Evolutionary conservation across 371 early-diverging fungal species (phyloP).

Genomic region (Sporodiniella umbellata): DNA sequence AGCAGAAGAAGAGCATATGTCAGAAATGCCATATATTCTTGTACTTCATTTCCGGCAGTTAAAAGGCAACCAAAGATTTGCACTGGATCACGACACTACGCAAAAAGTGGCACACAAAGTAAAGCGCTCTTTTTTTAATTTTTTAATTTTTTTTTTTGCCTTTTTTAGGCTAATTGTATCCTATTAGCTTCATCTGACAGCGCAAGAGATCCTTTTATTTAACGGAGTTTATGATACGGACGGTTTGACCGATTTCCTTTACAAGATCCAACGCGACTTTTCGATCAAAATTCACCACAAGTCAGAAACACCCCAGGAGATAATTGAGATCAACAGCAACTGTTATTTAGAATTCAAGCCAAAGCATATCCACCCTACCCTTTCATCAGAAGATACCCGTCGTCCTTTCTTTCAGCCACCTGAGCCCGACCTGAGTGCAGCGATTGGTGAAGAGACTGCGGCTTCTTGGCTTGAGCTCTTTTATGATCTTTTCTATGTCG

Average conservation of each 20-base stretch:
- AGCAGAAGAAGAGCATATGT: no score
- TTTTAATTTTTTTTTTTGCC: background rate
- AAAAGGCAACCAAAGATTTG: slow-evolving; percentile 43
- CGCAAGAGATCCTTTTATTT: slow-evolving; percentile 43
- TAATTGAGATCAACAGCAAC: slow-evolving; percentile 40
- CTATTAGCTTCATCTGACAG: slow-evolving; percentile 38
- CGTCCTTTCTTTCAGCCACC: slow-evolving; percentile 48
- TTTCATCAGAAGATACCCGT: slow-evolving; percentile 24
- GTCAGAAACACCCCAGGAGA: slow-evolving; percentile 28
- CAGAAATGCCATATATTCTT: background rate
- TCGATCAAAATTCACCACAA: slow-evolving; percentile 53
- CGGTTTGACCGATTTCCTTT: slow-evolving; percentile 48
- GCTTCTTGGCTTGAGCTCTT: slow-evolving; percentile 55
- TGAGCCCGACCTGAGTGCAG: slow-evolving; percentile 48
- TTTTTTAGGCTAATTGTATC: no score
- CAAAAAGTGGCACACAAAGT: slow-evolving; percentile 32
- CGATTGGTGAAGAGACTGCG: slow-evolving; percentile 50
- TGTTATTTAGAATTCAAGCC: slow-evolving; percentile 47
- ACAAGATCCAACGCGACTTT: slow-evolving; percentile 50
- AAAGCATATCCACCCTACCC: slow-evolving; percentile 14
- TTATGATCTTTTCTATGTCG: slow-evolving; percentile 58
- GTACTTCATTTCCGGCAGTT: slow-evolving; percentile 49
- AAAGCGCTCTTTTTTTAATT: background rate
- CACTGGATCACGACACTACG: slow-evolving; percentile 31
- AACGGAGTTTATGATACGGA: slow-evolving; percentile 57